Conservation (phyloP, 768 basidiomycete species). For the Gloeophyllum trabeum region DNA sequence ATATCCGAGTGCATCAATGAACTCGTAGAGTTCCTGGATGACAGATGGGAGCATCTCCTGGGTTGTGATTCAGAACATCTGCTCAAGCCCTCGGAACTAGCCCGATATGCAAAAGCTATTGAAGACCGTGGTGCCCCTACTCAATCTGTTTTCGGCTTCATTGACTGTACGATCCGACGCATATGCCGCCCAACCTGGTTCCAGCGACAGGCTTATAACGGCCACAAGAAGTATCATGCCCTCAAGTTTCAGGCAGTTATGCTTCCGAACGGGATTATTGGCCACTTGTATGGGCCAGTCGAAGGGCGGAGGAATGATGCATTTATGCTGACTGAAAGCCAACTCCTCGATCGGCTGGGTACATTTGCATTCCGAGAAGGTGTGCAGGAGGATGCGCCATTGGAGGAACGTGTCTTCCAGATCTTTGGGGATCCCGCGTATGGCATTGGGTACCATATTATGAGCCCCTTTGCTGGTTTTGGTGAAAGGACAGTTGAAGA, state of each 20-base stretch:
- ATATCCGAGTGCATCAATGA: slow-evolving; percentile 11
- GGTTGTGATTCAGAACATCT: slow-evolving; percentile 8
- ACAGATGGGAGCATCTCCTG: slow-evolving; percentile 11
- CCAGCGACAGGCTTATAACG: slow-evolving; percentile 9
- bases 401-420: slow-evolving; percentile 6
- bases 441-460: slow-evolving; percentile 9
- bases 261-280: slow-evolving; percentile 15
- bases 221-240: slow-evolving; percentile 17
- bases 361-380: no score
- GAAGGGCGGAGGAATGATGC: slow-evolving; percentile 12
- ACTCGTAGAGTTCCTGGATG: slow-evolving; percentile 6
- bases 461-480: slow-evolving; percentile 9
- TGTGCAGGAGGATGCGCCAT: no score
- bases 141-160: slow-evolving; percentile 10
- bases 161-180: slow-evolving; percentile 14
- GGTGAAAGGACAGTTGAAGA: slow-evolving; percentile 8
- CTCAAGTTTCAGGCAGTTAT: slow-evolving; percentile 17
- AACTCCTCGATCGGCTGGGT: slow-evolving; percentile 3
- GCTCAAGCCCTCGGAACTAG: slow-evolving; percentile 6
- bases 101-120: slow-evolving; percentile 10
- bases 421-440: slow-evolving; percentile 18
- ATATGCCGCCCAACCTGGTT: slow-evolving; percentile 6
- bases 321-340: slow-evolving; percentile 7
- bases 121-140: slow-evolving; percentile 8
- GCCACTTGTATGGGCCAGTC: slow-evolving; percentile 14